These are phyloP conservation scores for Penicillium maclennaniae DNA, from an alignment of 495 filamentous ascomycete genomes.

Conservation along the genomic window DNA sequence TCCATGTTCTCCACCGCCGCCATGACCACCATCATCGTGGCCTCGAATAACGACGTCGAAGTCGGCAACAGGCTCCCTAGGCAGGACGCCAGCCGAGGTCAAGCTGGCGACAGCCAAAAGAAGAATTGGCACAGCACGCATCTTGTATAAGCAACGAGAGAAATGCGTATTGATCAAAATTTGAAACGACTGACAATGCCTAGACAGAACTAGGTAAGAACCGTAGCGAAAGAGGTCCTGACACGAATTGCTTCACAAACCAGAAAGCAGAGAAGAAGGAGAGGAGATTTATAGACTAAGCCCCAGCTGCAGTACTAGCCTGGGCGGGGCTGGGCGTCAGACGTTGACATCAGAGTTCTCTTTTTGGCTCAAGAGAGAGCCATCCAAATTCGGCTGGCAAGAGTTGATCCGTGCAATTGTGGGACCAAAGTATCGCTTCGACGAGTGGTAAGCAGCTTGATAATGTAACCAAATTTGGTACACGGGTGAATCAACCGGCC, in stretches of 20 bases:
- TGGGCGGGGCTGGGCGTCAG: neutral
- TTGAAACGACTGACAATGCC: neutral
- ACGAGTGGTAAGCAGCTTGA: slow-evolving; percentile 9
- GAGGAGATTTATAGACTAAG: slow-evolving; percentile 12
- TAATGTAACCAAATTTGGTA: slow-evolving; percentile 12
- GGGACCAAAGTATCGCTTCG: slow-evolving; percentile 6
- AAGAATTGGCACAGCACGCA: slow-evolving; percentile 17
- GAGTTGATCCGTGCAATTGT: slow-evolving; percentile 8
- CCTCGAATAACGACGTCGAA: slow-evolving; percentile 11
- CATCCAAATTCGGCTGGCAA: slow-evolving; percentile 5
- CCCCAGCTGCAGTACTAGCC: neutral
- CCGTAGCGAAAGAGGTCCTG: slow-evolving; percentile 30
- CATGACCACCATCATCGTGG: neutral
- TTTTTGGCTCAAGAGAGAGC: neutral
- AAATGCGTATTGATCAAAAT: neutral
- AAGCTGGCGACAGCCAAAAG: slow-evolving; percentile 21
- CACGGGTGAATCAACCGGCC: neutral
- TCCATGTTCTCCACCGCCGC: slow-evolving; percentile 1
- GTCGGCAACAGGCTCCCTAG: slow-evolving; percentile 9
- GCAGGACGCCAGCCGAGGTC: slow-evolving; percentile 18
- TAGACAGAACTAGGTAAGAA: slow-evolving; percentile 14
- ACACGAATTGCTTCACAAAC: slow-evolving; percentile 1
- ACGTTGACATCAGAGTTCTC: neutral
- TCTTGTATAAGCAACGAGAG: slow-evolving; percentile 16
- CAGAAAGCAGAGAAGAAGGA: slow-evolving; percentile 4